Base-by-base conservation (phyloP, 768 basidiomycete species). In the Phylloporus arenicola region DNA sequence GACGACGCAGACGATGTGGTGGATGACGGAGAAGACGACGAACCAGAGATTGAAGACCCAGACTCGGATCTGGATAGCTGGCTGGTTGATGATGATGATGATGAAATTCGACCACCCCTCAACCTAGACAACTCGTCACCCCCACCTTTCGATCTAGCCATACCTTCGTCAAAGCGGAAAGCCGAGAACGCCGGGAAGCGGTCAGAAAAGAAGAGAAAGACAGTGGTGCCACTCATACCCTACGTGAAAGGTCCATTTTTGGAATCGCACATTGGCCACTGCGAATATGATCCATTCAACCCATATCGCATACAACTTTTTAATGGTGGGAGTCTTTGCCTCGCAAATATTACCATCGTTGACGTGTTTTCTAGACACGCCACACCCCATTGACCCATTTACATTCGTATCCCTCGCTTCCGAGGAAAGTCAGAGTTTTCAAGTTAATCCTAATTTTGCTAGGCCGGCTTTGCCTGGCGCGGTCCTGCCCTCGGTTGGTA, bases 161-260 rank as follows among this genome's bases (percentile, higher is more conserved):
- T 75, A 7, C 74, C 76, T 37, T 57, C 70, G 20, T 61, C 73
- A 13, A 93, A 92, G 64, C 76, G 86, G 52, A 92, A 90, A 63
- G 75, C 80, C 27, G 81, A 82, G 25, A 75, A 73, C 29, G 61
- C 60, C 7, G 63, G 58, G 45, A 74, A 68, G 51, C 77, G 75
- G 49, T 58, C 70, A 9, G 73, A 72, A 33, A 90, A 89, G 73
- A 89, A 84, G 64, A 76, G 88, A 58, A 87, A 86, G 56, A 78
- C 84, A 14, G 83, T 92, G 24, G 73, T 86, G 4, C 88, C 86
- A 3, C 76, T 97, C 13, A 78, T 91, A 4, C 86, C 92, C 14
- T 90, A 85, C 57, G 73, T 76, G 17, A 91, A 84, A 64, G 93
- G 93, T 3, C 92, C 93, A 25, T 77, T 77, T 51, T 93, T 86